A percentile compares a stretch with the other conserved stretches of the same genome.
These are phyloP conservation scores for Ephemerocybe angulata DNA, from an alignment of 768 basidiomycete species.

Conservation along the genomic window DNA sequence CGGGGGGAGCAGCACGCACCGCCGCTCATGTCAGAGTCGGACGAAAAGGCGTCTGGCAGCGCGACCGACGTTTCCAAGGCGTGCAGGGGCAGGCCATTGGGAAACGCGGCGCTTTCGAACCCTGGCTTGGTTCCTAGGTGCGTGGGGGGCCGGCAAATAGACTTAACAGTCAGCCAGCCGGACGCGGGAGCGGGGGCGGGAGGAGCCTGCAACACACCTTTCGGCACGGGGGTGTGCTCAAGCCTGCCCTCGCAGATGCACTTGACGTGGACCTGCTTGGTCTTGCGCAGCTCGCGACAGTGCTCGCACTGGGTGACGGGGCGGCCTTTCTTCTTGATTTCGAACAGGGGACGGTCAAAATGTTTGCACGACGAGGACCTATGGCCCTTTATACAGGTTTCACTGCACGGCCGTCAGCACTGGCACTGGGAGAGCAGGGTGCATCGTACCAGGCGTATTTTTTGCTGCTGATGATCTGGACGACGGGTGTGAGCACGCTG, in stretches of 20 bases:
- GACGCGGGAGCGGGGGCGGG: constrained; percentile 7
- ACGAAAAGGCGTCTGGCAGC: constrained; percentile 44
- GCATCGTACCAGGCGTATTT: constrained; percentile 75
- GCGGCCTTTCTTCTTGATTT: constrained; percentile 91
- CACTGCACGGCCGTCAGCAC: constrained; percentile 40
- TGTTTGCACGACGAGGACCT: constrained; percentile 87
- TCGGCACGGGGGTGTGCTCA: constrained; percentile 40
- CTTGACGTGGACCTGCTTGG: constrained; percentile 82
- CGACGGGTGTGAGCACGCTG: constrained; percentile 9
- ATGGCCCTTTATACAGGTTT: constrained; percentile 93
- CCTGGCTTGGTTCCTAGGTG: constrained; percentile 49
- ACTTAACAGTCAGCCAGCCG: constrained; percentile 47
- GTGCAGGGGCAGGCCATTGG: constrained; percentile 58
- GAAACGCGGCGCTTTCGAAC: constrained; percentile 73
- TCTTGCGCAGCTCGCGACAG: constrained; percentile 82
- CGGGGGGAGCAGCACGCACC: constrained; percentile 52
- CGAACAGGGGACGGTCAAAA: constrained; percentile 81
- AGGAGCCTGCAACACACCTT: constrained; percentile 51
- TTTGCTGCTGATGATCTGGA: constrained; percentile 67
- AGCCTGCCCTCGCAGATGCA: constrained; percentile 80
- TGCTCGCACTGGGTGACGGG: constrained; percentile 89
- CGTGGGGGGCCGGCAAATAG: constrained; percentile 22
- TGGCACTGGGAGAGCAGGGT: constrained; percentile 5
- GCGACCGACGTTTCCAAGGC: constrained; percentile 65
- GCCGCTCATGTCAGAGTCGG: constrained; percentile 59